phyloP scores from a whole-genome alignment of 2,329 filamentous ascomycete genomes.

The Claviceps maximensis region DNA sequence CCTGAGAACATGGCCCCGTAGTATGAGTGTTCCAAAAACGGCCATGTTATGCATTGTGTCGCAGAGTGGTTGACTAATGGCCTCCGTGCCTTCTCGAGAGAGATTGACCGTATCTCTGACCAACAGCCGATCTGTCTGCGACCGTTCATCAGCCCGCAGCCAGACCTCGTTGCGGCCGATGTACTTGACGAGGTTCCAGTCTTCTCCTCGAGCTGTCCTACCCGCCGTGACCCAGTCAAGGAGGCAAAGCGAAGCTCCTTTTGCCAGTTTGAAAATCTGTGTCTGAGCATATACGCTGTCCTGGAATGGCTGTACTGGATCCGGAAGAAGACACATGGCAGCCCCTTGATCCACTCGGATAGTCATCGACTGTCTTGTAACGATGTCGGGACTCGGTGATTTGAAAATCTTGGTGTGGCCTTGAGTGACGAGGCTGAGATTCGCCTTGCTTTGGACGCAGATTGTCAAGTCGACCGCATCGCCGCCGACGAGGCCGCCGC shows the following conservation, averaged over 20 bases:
- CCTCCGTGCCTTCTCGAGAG: constrained; percentile 36
- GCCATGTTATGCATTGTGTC: constrained; percentile 62
- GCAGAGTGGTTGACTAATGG: constrained; percentile 28
- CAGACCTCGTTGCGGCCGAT: constrained; percentile 82
- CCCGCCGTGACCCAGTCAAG: constrained; percentile 94
- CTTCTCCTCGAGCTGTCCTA: constrained; percentile 69
- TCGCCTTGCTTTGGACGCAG: constrained; percentile 48
- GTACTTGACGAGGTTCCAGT: constrained; percentile 75
- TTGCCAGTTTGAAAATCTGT: constrained; percentile 58
- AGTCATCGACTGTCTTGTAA: constrained; percentile 44
- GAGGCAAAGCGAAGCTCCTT: constrained; percentile 55
- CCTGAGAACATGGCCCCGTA: constrained; percentile 60
- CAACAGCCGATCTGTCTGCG: constrained; percentile 44
- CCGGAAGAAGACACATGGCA: constrained; percentile 60
- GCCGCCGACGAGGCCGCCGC: constrained; percentile 80
- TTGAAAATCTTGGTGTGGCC: constrained; percentile 97
- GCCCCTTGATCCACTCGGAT: constrained; percentile 36
- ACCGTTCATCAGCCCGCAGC: constrained; percentile 23
- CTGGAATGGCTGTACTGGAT: constrained; percentile 85
- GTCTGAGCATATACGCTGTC: constrained; percentile 72
- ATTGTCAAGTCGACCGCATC: constrained; percentile 67
- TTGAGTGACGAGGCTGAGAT: constrained; percentile 54
- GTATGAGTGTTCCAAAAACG: constrained; percentile 72
- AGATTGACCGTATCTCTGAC: constrained; percentile 78
- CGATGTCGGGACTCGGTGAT: constrained; percentile 41